Base-by-base conservation (phyloP, 1,284 basidiomycete genomes). In the Takashimella koratensis region DNA sequence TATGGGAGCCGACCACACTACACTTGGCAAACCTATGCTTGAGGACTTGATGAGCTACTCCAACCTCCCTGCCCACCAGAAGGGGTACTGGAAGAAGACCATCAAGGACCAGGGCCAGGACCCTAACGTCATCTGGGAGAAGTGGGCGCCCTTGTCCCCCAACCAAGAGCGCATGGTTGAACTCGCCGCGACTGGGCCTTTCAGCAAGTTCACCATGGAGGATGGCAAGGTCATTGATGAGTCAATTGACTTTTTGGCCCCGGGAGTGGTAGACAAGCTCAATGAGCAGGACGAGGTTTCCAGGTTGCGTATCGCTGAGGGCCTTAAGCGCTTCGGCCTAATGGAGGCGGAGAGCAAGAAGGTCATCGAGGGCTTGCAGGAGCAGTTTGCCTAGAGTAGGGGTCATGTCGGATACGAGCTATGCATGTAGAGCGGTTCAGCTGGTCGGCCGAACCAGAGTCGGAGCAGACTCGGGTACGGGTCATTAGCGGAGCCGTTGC, bases 1-100 rank as follows among this genome's bases (percentile, higher is more conserved):
- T 24, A 56, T 66, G 10, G 62, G 62, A n/a, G 64, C 64, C 1
- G 56, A 66, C 48, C 56, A 64, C 47, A 47, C 56, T 45, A 64
- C 62, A 6, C 20, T 66, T 44, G 52, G 56, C 12, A 39, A 20
- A 2, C 55, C 49, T 3, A 24, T 57, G n/a, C 55, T 66, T 10
- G 51, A 45, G 10, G 64, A 66, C 43, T 47, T 65, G 12, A 26
- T 44, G 21, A 36, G 45, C 16, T 41, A 30, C 43, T 19, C 49
- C 23, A 39, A 24, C 11, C 36, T 63, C 3, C 58, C 62, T 2
- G 47, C 47, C 16, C 60, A 56, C 46, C 23, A 48, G 26, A 23
- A 27, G n/a, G 62, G 59, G 20, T 43, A 40, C 36, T 58, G 58
- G 53, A 25, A 59, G 5, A 41, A 52, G 2, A 43, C 51, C 2